phyloP scores from a whole-genome alignment of 2,329 filamentous ascomycete genomes.

The Colletotrichum sp. region DNA sequence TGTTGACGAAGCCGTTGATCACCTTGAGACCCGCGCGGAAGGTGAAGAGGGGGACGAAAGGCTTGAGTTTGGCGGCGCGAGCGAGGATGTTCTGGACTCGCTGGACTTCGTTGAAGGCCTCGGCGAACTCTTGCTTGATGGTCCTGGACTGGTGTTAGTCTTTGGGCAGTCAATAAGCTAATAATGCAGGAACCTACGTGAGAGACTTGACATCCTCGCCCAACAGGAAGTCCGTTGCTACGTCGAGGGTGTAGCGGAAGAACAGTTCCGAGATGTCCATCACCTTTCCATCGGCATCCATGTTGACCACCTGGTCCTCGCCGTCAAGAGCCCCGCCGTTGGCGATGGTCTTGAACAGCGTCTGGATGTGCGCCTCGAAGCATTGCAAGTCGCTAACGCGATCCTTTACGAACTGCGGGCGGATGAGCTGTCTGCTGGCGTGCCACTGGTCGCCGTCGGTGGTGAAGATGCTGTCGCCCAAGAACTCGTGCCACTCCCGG shows the following conservation, averaged over 20 bases:
- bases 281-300: constrained; percentile 63
- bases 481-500: constrained; percentile 74
- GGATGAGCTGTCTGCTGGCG: constrained; percentile 77
- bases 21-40: constrained; percentile 70
- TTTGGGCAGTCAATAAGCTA: neutral
- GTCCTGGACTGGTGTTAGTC: constrained; percentile 41
- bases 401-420: constrained; percentile 87
- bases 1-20: constrained; percentile 78
- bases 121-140: constrained; percentile 72
- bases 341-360: constrained; percentile 72
- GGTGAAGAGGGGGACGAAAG: constrained; percentile 64
- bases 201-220: constrained; percentile 74
- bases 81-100: constrained; percentile 72
- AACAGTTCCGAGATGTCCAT: constrained; percentile 79
- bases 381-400: constrained; percentile 81
- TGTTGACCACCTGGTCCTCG: constrained; percentile 67
- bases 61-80: constrained; percentile 67
- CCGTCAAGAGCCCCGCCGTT: constrained; percentile 63
- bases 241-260: constrained; percentile 85
- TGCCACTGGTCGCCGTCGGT: constrained; percentile 85
- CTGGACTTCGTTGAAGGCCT: constrained; percentile 82
- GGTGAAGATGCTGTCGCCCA: constrained; percentile 79
- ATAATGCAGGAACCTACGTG: constrained; percentile 40
- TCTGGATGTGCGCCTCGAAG: constrained; percentile 80
- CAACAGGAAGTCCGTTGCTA: constrained; percentile 85